A percentile compares a stretch with the other conserved stretches of the same genome.
phyloP scores from a whole-genome alignment of 805 yeast genomes.

The Diddensiella transvaalensis region DNA sequence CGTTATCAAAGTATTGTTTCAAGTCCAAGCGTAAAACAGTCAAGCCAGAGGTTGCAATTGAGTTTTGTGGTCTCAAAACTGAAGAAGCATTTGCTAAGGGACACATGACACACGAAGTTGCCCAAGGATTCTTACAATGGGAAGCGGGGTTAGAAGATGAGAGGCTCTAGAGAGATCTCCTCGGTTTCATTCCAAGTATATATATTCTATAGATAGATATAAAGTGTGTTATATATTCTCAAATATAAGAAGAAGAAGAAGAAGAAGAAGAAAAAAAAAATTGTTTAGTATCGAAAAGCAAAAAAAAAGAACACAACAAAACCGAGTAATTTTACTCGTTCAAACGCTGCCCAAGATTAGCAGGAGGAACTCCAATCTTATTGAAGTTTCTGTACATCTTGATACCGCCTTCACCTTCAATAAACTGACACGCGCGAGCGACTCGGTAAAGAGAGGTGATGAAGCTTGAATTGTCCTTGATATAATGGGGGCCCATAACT shows the following conservation, averaged over 20 bases:
- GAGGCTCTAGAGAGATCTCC: background rate
- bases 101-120: conserved; percentile 25
- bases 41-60: conserved; percentile 56
- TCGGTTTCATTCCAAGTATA: background rate
- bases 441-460: conserved; percentile 56
- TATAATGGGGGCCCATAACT: conserved; percentile 82
- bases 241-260: background rate
- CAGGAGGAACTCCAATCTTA: conserved; percentile 45
- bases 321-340: conserved; percentile 4
- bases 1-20: conserved; percentile 75
- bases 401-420: conserved; percentile 65
- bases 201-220: background rate
- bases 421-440: conserved; percentile 64
- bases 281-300: conserved; percentile 1
- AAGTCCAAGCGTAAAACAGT: conserved; percentile 77
- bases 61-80: conserved; percentile 52
- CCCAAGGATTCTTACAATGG: conserved; percentile 24
- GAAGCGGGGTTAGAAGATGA: conserved; percentile 21
- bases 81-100: conserved; percentile 36
- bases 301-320: conserved; percentile 7
- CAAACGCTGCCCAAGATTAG: conserved; percentile 9
- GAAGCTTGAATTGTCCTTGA: conserved; percentile 66
- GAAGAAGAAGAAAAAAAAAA: conserved; percentile 5
- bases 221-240: too few species aligned
- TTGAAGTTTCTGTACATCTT: conserved; percentile 72